Evolutionary conservation across 805 yeast genomes (phyloP).

Genomic region (Yamadazyma paraphyllophila): DNA sequence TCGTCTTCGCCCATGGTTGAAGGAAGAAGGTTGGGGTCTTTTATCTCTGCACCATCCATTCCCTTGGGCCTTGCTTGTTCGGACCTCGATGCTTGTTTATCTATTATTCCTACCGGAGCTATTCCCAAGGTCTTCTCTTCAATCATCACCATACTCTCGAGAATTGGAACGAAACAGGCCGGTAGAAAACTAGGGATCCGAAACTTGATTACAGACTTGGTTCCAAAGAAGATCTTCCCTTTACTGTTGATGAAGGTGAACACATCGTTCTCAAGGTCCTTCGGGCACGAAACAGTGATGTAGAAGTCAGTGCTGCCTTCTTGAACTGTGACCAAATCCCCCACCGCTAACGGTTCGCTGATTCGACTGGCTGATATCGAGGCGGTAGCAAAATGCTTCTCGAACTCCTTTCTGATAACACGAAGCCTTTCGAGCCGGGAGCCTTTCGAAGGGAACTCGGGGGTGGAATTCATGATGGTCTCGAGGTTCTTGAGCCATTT

Average conservation of each 20-base stretch:
- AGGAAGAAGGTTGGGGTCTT: background rate
- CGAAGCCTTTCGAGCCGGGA: background rate
- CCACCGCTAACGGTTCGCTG: slow-evolving; percentile 38
- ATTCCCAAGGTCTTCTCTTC: slow-evolving; percentile 31
- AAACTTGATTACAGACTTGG: slow-evolving; percentile 43
- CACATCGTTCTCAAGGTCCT: slow-evolving; percentile 46
- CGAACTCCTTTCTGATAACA: slow-evolving; percentile 1
- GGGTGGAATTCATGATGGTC: slow-evolving; percentile 1
- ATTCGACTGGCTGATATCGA: slow-evolving; percentile 17
- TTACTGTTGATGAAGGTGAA: slow-evolving; percentile 55
- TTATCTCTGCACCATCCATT: slow-evolving; percentile 3
- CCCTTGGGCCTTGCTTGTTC: slow-evolving; percentile 20
- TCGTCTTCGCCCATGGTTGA: slow-evolving; percentile 5
- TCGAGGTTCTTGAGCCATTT: slow-evolving; percentile 19
- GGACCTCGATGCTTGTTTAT: slow-evolving; percentile 27
- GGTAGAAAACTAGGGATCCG: slow-evolving; percentile 56
- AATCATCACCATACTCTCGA: slow-evolving; percentile 23
- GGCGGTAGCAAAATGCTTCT: slow-evolving; percentile 14
- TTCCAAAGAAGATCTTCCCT: slow-evolving; percentile 55
- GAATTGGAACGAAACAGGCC: slow-evolving; percentile 18
- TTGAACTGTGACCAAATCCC: slow-evolving; percentile 61
- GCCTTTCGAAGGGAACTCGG: background rate
- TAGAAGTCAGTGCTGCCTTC: slow-evolving; percentile 46
- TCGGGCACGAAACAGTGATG: slow-evolving; percentile 56
- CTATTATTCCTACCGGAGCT: slow-evolving; percentile 40